Percentiles rank a stretch among this genome's conserved stretches.
These are phyloP conservation scores for Saccharomycopsis selenospora DNA, from an alignment of 805 yeast species.

Conservation along the genomic window DNA sequence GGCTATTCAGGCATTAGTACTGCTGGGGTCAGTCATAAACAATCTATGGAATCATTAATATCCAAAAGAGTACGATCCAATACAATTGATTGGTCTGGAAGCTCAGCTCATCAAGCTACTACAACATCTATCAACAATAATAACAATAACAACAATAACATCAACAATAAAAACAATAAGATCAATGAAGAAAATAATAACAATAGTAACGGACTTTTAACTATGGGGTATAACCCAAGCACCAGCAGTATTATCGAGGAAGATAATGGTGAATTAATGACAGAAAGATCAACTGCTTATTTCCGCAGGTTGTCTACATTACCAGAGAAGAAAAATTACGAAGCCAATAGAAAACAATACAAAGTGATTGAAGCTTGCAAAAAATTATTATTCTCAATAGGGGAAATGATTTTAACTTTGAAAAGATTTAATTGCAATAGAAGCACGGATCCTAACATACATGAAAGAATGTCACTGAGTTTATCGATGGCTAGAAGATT, in stretches of 20 bases:
- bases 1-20: too few species aligned
- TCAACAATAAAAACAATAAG: neutral
- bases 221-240: neutral
- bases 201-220: too few species aligned
- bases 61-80: constrained; percentile 11
- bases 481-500: constrained; percentile 36
- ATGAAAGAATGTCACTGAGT: constrained; percentile 3
- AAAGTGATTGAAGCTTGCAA: constrained; percentile 30
- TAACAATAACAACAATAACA: neutral
- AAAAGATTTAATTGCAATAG: constrained; percentile 31
- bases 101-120: neutral
- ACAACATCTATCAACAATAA: neutral
- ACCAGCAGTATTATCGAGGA: neutral
- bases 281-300: constrained; percentile 36
- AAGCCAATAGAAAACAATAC: neutral
- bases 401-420: constrained; percentile 39
- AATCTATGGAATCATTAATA: neutral
- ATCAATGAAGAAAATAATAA: neutral
- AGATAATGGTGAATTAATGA: neutral
- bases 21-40: neutral
- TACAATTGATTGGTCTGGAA: constrained; percentile 12
- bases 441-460: constrained; percentile 9
- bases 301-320: constrained; percentile 40
- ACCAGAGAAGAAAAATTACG: constrained; percentile 28
- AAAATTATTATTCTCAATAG: constrained; percentile 38